Evolutionary conservation across 2,329 filamentous ascomycete species (phyloP).

Genomic region (Lecanicillium sp.): DNA sequence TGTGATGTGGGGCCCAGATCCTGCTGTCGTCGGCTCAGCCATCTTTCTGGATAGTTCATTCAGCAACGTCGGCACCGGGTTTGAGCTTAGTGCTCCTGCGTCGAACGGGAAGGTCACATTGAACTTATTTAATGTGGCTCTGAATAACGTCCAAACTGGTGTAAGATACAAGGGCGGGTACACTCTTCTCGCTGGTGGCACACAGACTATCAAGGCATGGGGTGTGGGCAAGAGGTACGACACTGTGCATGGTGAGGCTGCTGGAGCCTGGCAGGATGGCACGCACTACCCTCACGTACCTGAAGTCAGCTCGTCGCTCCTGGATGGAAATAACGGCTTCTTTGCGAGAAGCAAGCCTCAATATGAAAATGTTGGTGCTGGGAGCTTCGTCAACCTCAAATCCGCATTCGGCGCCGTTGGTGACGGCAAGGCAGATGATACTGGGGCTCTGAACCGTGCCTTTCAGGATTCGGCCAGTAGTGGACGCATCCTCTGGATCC

Average conservation of each 20-base stretch:
- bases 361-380: background rate
- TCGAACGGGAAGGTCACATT: background rate
- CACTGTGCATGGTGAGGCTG: background rate
- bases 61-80: too few relatives aligned
- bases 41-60: background rate
- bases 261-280: background rate
- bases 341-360: background rate
- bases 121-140: background rate
- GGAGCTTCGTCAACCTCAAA: background rate
- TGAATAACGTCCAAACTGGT: background rate
- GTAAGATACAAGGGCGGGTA: background rate
- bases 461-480: background rate
- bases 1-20: background rate
- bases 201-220: background rate
- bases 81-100: too few relatives aligned
- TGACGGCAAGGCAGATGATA: background rate
- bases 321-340: too few relatives aligned
- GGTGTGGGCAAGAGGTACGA: background rate
- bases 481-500: conserved; percentile 24
- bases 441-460: background rate
- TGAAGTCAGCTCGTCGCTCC: background rate
- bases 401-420: background rate
- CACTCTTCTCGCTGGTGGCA: conserved; percentile 19
- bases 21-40: background rate
- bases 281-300: background rate